Percentiles rank a stretch among this genome's conserved stretches.
Evolutionary conservation across 768 basidiomycete species (phyloP).

Genomic region (Lactarius trivialis): DNA sequence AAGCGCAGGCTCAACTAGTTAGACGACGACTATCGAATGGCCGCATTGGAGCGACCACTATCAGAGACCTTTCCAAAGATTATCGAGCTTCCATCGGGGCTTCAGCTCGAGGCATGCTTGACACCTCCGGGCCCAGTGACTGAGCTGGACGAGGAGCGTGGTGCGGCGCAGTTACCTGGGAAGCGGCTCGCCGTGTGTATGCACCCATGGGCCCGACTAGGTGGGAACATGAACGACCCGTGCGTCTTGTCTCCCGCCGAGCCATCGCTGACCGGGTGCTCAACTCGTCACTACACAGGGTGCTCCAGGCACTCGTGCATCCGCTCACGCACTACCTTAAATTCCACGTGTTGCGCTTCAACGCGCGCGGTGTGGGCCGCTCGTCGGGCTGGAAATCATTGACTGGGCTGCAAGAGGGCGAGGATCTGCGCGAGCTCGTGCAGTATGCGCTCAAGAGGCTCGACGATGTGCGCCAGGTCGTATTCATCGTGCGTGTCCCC

Average conservation of each 20-base stretch:
- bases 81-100: constrained; percentile 17
- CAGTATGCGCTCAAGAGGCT: constrained; percentile 44
- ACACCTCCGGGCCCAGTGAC: constrained; percentile 14
- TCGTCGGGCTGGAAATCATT: constrained; percentile 71
- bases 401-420: constrained; percentile 61
- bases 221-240: constrained; percentile 72
- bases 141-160: constrained; percentile 16
- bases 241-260: constrained; percentile 34
- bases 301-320: constrained; percentile 37
- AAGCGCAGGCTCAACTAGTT: background rate
- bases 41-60: constrained; percentile 3
- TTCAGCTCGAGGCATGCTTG: constrained; percentile 16
- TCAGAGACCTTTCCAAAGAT: constrained; percentile 12
- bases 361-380: constrained; percentile 69
- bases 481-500: constrained; percentile 48
- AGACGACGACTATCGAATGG: background rate
- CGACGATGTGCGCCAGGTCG: constrained; percentile 41
- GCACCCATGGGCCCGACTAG: constrained; percentile 85
- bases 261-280: background rate
- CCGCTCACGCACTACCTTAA: constrained; percentile 38
- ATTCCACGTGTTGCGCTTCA: constrained; percentile 63
- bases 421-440: constrained; percentile 61
- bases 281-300: constrained; percentile 32
- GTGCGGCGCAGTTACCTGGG: background rate
- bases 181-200: constrained; percentile 60